These are phyloP conservation scores for Cutaneotrichosporon cutaneum DNA, from an alignment of 1,284 basidiomycete genomes.

Conservation along the genomic window DNA sequence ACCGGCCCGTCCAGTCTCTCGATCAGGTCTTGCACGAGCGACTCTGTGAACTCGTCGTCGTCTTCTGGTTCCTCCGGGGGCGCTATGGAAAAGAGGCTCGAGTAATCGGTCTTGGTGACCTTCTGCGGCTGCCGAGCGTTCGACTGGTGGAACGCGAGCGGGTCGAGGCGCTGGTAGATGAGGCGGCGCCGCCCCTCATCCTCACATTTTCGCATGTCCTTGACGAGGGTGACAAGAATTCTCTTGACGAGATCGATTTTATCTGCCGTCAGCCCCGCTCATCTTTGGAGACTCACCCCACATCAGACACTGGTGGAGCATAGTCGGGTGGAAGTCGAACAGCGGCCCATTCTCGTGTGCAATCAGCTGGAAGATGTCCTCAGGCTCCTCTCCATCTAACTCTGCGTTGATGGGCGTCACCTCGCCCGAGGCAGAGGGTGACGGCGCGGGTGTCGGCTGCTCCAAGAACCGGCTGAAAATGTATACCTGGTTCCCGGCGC, in stretches of 20 bases:
- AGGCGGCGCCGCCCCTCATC: slow-evolving; percentile 37
- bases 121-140: slow-evolving; percentile 10
- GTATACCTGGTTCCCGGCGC: slow-evolving; percentile 71
- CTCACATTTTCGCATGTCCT: slow-evolving; percentile 44
- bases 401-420: slow-evolving; percentile 43
- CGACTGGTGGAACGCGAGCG: slow-evolving; percentile 35
- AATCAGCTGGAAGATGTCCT: slow-evolving; percentile 73
- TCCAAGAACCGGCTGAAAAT: slow-evolving; percentile 58
- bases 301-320: slow-evolving; percentile 82
- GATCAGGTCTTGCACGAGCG: slow-evolving; percentile 64
- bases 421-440: slow-evolving; percentile 24
- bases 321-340: slow-evolving; percentile 84
- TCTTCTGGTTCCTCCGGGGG: slow-evolving; percentile 43
- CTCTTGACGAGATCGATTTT: slow-evolving; percentile 80
- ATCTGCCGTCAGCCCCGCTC: slow-evolving; percentile 55
- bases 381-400: slow-evolving; percentile 33
- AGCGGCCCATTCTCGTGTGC: slow-evolving; percentile 78
- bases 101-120: slow-evolving; percentile 21
- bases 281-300: slow-evolving; percentile 66
- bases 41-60: slow-evolving; percentile 64
- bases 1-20: slow-evolving; percentile 64
- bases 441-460: slow-evolving; percentile 45
- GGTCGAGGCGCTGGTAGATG: slow-evolving; percentile 39
- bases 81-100: slow-evolving; percentile 37
- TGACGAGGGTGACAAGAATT: slow-evolving; percentile 68